These are phyloP conservation scores for Psilocybe sp. DNA, from an alignment of 768 basidiomycete genomes.

Conservation along the genomic window DNA sequence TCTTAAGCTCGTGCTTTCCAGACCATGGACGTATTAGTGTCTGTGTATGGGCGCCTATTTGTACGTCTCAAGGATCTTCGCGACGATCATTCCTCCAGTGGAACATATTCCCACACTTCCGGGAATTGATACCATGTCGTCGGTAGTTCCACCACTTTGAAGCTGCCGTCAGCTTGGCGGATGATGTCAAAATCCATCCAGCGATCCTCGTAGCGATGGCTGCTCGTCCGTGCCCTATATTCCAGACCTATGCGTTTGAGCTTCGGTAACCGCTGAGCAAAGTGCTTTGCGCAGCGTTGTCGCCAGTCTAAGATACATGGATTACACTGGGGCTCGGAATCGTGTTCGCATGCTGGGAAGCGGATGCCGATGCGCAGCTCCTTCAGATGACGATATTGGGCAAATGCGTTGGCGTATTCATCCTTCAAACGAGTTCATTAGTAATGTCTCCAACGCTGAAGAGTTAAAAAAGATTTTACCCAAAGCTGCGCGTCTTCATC, in stretches of 20 bases:
- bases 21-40: no score
- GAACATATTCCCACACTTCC: constrained; percentile 31
- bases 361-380: constrained; percentile 35
- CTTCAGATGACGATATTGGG: constrained; percentile 18
- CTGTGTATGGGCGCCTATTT: no score
- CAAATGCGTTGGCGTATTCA: constrained; percentile 31
- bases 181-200: constrained; percentile 39
- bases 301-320: constrained; percentile 28
- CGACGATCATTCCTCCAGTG: constrained; percentile 3
- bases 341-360: constrained; percentile 32
- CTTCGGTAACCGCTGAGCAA: constrained; percentile 28
- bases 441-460: background rate
- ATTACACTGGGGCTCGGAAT: constrained; percentile 27
- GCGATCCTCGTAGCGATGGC: constrained; percentile 37
- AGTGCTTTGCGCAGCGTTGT: constrained; percentile 30
- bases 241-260: constrained; percentile 36
- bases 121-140: constrained; percentile 41
- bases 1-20: no score
- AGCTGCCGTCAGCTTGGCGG: constrained; percentile 15
- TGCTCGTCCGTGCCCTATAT: constrained; percentile 37
- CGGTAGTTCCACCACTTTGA: constrained; percentile 26
- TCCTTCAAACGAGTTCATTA: constrained; percentile 17
- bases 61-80: background rate
- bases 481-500: constrained; percentile 32
- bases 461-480: constrained; percentile 23